Evolutionary conservation across 331 rosid genomes (phyloP).

Genomic region (Ulmus americana): DNA sequence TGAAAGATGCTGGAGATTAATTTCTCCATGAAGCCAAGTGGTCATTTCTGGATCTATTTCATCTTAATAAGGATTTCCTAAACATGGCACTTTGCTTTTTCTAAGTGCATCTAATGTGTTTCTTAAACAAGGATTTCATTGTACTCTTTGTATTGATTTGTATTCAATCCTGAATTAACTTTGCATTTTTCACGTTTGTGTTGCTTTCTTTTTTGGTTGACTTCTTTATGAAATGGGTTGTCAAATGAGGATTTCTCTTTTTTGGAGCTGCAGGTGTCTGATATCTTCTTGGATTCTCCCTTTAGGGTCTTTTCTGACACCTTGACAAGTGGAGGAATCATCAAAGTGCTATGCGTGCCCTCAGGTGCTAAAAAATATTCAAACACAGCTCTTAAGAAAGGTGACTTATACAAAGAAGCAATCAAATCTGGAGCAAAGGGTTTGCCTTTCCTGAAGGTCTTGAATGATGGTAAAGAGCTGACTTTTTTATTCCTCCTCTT

Average conservation of each 20-base stretch:
- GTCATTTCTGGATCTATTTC: no score
- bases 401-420: slow-evolving; percentile 68
- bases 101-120: no score
- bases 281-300: slow-evolving; percentile 60
- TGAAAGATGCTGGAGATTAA: no score
- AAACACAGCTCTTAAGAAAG: slow-evolving; percentile 84
- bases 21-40: no score
- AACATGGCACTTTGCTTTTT: no score
- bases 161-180: no score
- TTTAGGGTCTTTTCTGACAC: slow-evolving; percentile 81
- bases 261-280: slow-evolving; percentile 67
- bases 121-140: no score
- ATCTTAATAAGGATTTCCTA: no score
- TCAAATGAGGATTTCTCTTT: slow-evolving; percentile 1
- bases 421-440: slow-evolving; percentile 86
- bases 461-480: slow-evolving; percentile 55
- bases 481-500: background rate
- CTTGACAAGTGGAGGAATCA: slow-evolving; percentile 64
- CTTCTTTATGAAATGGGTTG: background rate
- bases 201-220: background rate
- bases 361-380: slow-evolving; percentile 74
- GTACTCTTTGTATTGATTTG: no score
- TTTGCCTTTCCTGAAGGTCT: slow-evolving; percentile 82
- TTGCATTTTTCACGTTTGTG: background rate
- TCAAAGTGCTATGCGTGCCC: slow-evolving; percentile 72